These are phyloP conservation scores for Limnanthes douglasii DNA, from an alignment of 345 rosid genomes.

Conservation along the genomic window DNA sequence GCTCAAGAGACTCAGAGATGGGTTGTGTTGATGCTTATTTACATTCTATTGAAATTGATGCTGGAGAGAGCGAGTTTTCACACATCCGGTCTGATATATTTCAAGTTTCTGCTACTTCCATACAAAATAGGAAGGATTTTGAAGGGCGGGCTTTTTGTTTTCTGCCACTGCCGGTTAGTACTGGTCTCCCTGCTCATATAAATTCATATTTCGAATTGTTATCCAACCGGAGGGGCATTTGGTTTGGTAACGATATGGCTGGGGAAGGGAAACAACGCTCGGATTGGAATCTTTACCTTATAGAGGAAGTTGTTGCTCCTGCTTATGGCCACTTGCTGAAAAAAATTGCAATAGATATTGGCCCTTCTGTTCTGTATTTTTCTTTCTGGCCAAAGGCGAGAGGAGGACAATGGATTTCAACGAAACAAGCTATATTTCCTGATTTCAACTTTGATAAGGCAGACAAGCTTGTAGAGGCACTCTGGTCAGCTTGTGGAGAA, in stretches of 20 bases:
- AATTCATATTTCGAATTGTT: conserved; percentile 94
- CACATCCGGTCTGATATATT: conserved; percentile 22
- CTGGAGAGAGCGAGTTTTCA: conserved; percentile 9
- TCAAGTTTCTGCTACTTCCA: conserved; percentile 29
- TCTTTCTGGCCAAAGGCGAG: conserved; percentile 96
- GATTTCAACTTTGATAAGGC: conserved; percentile 58
- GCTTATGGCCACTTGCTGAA: conserved; percentile 89
- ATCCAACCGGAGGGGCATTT: conserved; percentile 91
- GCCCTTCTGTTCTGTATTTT: conserved; percentile 65
- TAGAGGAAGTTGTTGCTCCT: conserved; percentile 70
- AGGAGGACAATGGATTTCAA: conserved; percentile 88
- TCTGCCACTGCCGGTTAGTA: conserved; percentile 74
- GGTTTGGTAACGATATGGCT: conserved; percentile 98
- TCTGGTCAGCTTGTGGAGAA: no score
- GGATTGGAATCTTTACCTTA: conserved; percentile 85
- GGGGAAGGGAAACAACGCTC: conserved; percentile 92
- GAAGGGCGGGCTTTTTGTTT: conserved; percentile 96
- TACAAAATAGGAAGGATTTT: conserved; percentile 33
- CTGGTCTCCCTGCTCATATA: conserved; percentile 84
- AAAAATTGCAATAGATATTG: conserved; percentile 64
- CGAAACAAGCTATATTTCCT: conserved; percentile 83
- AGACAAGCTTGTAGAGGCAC: conserved; percentile 59
- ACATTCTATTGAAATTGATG: conserved; percentile 32
- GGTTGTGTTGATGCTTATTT: conserved; percentile 85
- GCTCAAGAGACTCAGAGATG: no score